Base-by-base conservation (phyloP, 1,284 basidiomycete species). In the Ganoderma leucocontextum region DNA sequence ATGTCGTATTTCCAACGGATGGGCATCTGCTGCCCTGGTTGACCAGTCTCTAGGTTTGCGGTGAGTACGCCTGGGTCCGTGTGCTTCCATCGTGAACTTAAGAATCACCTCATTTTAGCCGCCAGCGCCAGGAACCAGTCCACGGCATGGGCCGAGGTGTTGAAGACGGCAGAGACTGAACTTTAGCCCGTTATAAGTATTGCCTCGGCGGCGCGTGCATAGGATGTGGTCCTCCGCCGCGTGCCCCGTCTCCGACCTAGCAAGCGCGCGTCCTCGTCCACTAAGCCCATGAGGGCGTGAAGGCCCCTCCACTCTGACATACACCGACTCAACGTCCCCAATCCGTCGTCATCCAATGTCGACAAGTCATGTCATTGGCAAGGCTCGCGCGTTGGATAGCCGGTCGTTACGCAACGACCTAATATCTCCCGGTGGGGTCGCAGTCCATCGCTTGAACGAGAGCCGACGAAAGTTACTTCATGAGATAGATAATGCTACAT, bases 401-500 rank as follows among this genome's bases (percentile, higher is more conserved):
- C 22, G 47, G 60, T 61, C 63, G 53, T 38, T 49, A 35, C 59
- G 61, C 53, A 53, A 57, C 22, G 57, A 36, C 42, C 29, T n/a
- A n/a, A 52, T 44, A 29, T 60, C 60, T 12, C 29, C 59, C 7
- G 55, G 25, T 19, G 60, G 53, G 13, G 53, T 62, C 17, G 53
- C 62, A 7, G 68, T 69, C 35, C 68, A 65, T 41, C 74, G 76
- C 19, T 77, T 74, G 47, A 72, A 82, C 70, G 83, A 86, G 70
- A 79, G 79, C 53, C 80, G 87, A 39, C 78, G 82, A 12, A 83
- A 83, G 8, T 84, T 87, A 29, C 81, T 89, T 15, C 79, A 82
- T 9, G 86, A 89, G 73, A 81, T 89, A 69, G 87, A 89, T 77
- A 85, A 87, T 69, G 87, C 87, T 62, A 79, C 80, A 60, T 88